Conservation (phyloP, 176 grass and related monocot genomes). For the Themeda triandra region DNA sequence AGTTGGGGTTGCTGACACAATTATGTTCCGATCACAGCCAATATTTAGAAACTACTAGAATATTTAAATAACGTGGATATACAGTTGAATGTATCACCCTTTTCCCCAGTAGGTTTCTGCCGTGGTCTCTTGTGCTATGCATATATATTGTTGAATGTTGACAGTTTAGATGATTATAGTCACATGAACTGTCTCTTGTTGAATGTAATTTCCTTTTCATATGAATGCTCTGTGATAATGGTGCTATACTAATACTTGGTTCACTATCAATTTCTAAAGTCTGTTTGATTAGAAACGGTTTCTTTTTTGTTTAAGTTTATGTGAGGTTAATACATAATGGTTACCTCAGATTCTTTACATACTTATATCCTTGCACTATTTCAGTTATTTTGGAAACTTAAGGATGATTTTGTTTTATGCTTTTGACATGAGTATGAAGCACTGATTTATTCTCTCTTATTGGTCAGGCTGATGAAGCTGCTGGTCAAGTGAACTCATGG, state of each 20-base stretch:
- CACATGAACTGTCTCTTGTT: not conserved
- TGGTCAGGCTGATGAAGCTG: slow-evolving; percentile 53
- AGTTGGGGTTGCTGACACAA: too few relatives aligned
- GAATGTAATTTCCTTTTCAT: not conserved
- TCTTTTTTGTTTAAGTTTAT: not conserved
- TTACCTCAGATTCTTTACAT: not conserved
- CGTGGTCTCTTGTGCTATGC: not conserved
- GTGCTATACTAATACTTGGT: not conserved
- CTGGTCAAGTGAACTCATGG: slow-evolving; percentile 73
- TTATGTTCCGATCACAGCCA: not conserved
- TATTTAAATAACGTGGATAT: not conserved
- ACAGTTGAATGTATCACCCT: not conserved
- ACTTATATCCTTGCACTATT: not conserved
- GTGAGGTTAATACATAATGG: not conserved
- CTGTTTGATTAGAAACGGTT: not conserved
- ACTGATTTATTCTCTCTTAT: slow-evolving; percentile 1
- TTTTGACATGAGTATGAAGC: not conserved
- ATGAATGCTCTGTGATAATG: not conserved
- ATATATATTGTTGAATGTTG: not conserved
- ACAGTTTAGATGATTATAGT: not conserved
- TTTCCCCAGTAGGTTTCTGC: not conserved
- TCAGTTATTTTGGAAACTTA: not conserved
- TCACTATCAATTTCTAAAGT: not conserved
- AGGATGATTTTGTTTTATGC: not conserved
- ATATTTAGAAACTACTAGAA: not conserved